Base-by-base conservation (phyloP, 106 monocot genomes). In the Apostasia ramifera region DNA sequence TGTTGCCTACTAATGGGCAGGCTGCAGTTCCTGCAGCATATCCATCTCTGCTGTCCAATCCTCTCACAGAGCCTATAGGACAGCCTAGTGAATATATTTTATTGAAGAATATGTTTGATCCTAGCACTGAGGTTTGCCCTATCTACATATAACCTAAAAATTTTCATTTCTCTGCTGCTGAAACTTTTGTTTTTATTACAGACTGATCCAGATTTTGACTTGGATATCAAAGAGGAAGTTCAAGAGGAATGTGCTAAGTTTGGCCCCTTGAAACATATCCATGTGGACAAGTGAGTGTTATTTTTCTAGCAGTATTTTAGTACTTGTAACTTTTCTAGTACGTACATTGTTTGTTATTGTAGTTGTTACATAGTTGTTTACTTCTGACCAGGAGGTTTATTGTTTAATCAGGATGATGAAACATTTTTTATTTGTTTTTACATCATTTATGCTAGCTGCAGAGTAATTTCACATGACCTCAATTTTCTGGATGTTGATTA, bases 161-260 rank as follows among this genome's bases (percentile, higher is more conserved):
- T 4, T 40, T 47, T 66, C 14, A 58, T 40, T 15, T 74, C 2
- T 37, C 1, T 46, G 37, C 9, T 47, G 45, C 61, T 69, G 12
- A 76, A 4, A 46, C 39, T 61, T 76, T 26, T 61, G 15, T 42
- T 11, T 50, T 48, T 53, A 26, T 57, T 56, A 15, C 69, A 70
- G 57, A 76, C 69, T 44, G 75, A 76, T 68, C 75, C 75, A 40
- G 75, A 76, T 69, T 76, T 76, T 76, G 75, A 76, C 61, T 68
- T 76, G 61, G 75, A 76, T 59, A 76, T 76, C 66, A 68, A 61
- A 69, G 75, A 76, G 42, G 75, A 76, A 11, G 75, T 76, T 8
- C 75, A 76, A 7, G 75, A 76, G 13, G 75, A 76, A 61, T 76
- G 75, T 62, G 51, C 69, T 53, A 76, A 69, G 45, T 76, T 76